These are phyloP conservation scores for Lolium perenne DNA, from an alignment of 176 grass and related monocot species.

Conservation along the genomic window DNA sequence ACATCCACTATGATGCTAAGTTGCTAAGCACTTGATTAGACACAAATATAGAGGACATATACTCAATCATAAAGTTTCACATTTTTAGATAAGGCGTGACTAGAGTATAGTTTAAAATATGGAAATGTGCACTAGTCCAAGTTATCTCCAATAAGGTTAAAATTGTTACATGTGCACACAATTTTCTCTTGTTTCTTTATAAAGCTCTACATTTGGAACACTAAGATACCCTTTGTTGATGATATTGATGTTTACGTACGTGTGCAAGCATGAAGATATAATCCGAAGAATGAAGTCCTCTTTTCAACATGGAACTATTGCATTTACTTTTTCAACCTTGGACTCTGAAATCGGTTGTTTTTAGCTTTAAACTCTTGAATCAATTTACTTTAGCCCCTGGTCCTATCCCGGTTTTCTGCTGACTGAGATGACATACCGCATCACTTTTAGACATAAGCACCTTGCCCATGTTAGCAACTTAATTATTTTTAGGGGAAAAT, in stretches of 20 bases:
- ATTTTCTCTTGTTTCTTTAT: constrained; percentile 15
- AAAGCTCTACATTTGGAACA: not conserved
- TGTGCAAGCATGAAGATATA: not conserved
- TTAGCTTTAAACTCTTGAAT: too few relatives aligned
- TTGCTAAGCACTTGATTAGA: not conserved
- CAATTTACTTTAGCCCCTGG: too few relatives aligned
- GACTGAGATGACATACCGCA: not conserved
- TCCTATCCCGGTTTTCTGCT: not conserved
- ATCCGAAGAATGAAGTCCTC: not conserved
- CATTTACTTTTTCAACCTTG: not conserved
- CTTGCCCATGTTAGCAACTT: not conserved
- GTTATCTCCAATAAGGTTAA: not conserved
- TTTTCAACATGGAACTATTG: not conserved
- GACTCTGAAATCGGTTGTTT: not conserved
- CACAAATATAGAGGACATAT: not conserved
- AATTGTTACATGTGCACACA: not conserved
- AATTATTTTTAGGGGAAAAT: too few relatives aligned
- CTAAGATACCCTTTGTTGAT: not conserved
- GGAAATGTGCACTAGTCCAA: not conserved
- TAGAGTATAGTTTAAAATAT: not conserved
- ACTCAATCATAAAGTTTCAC: not conserved
- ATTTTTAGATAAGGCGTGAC: not conserved
- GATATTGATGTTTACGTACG: not conserved
- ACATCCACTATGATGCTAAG: not conserved
- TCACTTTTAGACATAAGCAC: not conserved